Evolutionary conservation across 441 rosid species (phyloP).

Genomic region (Adansonia grandidieri): DNA sequence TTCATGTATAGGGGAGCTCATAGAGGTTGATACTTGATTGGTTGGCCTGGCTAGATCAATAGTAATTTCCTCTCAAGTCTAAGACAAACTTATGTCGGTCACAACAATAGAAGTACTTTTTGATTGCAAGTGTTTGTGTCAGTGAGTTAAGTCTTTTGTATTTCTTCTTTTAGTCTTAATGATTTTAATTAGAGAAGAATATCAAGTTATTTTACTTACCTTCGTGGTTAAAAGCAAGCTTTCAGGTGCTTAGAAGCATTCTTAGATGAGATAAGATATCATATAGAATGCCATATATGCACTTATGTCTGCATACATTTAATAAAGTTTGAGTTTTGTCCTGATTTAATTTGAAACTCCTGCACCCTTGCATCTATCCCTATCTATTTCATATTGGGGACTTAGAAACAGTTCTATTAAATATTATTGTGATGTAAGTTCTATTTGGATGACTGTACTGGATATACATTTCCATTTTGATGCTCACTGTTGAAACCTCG

Average conservation of each 20-base stretch:
- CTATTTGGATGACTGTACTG: not conserved
- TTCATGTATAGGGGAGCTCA: not conserved
- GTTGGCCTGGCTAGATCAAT: slow-evolving; percentile 4
- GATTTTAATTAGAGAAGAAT: not conserved
- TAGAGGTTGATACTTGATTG: not conserved
- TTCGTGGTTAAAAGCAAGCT: not conserved
- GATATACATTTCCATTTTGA: not conserved
- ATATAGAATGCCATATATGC: not conserved
- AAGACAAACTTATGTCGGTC: not conserved
- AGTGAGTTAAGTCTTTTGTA: not conserved
- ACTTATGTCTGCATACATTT: not conserved
- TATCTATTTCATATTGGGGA: not conserved
- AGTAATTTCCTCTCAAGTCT: not conserved
- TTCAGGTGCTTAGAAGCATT: not conserved
- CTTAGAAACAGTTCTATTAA: not conserved
- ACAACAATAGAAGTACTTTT: not conserved
- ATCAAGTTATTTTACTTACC: not conserved
- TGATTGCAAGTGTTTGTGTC: not conserved
- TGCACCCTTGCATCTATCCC: not conserved
- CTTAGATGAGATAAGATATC: not conserved
- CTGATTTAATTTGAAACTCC: not conserved
- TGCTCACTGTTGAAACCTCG: not conserved
- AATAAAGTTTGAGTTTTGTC: not conserved
- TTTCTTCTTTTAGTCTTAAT: not conserved
- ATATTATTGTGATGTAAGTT: too few species aligned